A percentile compares a stretch with the other conserved stretches of the same genome.
Conservation (phyloP, 2,329 filamentous ascomycete genomes). For the Chrysoporthe austroafricana region DNA sequence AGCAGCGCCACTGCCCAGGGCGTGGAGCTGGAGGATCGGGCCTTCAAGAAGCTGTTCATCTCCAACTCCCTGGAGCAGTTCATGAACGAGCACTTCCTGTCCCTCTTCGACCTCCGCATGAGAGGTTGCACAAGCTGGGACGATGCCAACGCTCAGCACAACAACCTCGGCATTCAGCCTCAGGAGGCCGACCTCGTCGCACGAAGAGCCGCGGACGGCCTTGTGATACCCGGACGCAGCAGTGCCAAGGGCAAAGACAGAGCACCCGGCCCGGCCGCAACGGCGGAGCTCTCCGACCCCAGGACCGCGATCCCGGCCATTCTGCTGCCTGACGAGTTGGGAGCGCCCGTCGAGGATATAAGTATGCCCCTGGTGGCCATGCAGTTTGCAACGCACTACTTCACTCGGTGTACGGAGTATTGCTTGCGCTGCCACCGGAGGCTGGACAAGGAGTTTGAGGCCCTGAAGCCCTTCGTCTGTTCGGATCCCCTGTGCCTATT, state of each 20-base stretch:
- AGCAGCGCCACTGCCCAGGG: background rate
- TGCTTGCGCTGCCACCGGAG: conserved; percentile 83
- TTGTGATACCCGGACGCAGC: too few species aligned
- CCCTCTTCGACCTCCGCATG: conserved; percentile 63
- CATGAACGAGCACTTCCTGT: conserved; percentile 66
- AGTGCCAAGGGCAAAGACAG: background rate
- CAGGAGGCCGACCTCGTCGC: too few species aligned
- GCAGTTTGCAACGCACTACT: conserved; percentile 77
- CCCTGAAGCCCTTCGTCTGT: conserved; percentile 81
- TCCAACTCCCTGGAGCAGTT: conserved; percentile 72
- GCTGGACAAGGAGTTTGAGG: conserved; percentile 66
- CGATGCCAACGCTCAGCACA: conserved; percentile 57
- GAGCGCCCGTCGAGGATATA: conserved; percentile 32
- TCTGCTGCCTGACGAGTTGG: conserved; percentile 14
- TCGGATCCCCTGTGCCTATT: conserved; percentile 76
- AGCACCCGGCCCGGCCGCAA: conserved; percentile 36
- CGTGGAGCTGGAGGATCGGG: background rate
- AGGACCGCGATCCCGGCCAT: conserved; percentile 14
- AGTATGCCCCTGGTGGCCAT: conserved; percentile 64
- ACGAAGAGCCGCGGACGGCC: conserved; percentile 10
- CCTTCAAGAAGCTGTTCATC: conserved; percentile 66
- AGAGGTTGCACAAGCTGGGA: conserved; percentile 64
- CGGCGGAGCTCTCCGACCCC: conserved; percentile 7
- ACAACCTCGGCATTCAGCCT: conserved; percentile 24
- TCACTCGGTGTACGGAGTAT: conserved; percentile 82